Conservation (phyloP, 495 filamentous ascomycete species). For the Xylaria grammica region DNA sequence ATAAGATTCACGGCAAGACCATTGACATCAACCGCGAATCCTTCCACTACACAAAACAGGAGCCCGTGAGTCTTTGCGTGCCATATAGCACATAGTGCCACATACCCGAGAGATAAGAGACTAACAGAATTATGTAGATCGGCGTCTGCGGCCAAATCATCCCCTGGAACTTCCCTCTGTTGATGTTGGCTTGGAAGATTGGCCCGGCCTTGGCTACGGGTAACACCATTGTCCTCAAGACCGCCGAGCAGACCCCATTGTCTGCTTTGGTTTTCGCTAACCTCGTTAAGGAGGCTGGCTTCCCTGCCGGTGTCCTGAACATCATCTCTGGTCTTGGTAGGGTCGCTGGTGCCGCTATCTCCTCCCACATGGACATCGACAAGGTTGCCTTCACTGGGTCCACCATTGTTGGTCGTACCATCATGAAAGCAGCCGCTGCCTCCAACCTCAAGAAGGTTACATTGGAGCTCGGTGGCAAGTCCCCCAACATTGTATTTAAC, state of each 20-base stretch:
- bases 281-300: slow-evolving; percentile 90
- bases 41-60: slow-evolving; percentile 89
- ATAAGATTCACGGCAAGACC: slow-evolving; percentile 97
- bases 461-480: slow-evolving; percentile 98
- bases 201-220: slow-evolving; percentile 89
- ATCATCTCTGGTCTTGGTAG: slow-evolving; percentile 92
- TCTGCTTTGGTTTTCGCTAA: slow-evolving; percentile 80
- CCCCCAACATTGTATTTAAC: slow-evolving; percentile 95
- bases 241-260: slow-evolving; percentile 95
- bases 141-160: slow-evolving; percentile 96
- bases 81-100: not conserved
- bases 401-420: slow-evolving; percentile 83
- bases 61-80: slow-evolving; percentile 67
- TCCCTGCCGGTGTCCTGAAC: slow-evolving; percentile 96
- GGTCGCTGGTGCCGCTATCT: slow-evolving; percentile 87
- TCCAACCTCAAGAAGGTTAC: slow-evolving; percentile 99
- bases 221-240: slow-evolving; percentile 91
- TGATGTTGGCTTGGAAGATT: slow-evolving; percentile 99
- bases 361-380: slow-evolving; percentile 96
- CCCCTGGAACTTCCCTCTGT: slow-evolving; percentile 97
- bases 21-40: slow-evolving; percentile 84
- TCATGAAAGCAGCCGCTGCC: slow-evolving; percentile 94
- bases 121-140: slow-evolving; percentile 50
- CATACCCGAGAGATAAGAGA: slow-evolving; percentile 26
- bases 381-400: slow-evolving; percentile 99